Base-by-base conservation (phyloP, 169 alveolate genomes). In the Plasmodium vinckei region DNA sequence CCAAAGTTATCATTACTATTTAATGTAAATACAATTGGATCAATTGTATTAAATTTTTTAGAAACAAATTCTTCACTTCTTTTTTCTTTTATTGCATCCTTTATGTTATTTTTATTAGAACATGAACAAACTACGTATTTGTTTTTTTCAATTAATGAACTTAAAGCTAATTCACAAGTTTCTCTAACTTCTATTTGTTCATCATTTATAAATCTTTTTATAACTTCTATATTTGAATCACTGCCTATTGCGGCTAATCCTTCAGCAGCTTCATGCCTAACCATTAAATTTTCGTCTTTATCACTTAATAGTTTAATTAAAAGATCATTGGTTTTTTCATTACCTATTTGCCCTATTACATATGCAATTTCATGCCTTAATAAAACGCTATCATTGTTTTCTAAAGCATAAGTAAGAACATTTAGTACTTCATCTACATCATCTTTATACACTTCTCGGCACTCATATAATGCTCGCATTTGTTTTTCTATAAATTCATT, bases 331-430 rank as follows among this genome's bases (percentile, higher is more conserved):
- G 97, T 94, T 42, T 93, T 94, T 13, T 54, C 87, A 72, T 93
- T 75, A 54, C 96, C 93, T 67, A 97, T 91, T 87, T 97, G 98
- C 9, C 98, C 98, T 44, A 97, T 88, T 6, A 96, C 97, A 89
- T 97, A 97, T 17, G 97, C 96, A n/a, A 95, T 95, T 87, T 97
- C 98, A 87, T 97, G 98, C 46, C 97, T 93, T 42, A 79, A 92
- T n/a, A 95, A 56, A 15, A 57, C 49, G 27, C 77, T 68, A 53
- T 64, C 87, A 25, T 70, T 65, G 68, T 54, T 39, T 68, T 72
- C 64, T 82, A 72, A 73, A 13, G 88, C 89, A 60, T 60, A 79
- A 2, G 89, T 51, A 57, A 79, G 75, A 61, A 79, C 51, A 67
- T 79, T 79, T 79, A 79, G 53, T 59, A 79, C 70, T 60, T 79